phyloP scores from a whole-genome alignment of 805 yeast genomes.

The Saturnispora galanensis region DNA sequence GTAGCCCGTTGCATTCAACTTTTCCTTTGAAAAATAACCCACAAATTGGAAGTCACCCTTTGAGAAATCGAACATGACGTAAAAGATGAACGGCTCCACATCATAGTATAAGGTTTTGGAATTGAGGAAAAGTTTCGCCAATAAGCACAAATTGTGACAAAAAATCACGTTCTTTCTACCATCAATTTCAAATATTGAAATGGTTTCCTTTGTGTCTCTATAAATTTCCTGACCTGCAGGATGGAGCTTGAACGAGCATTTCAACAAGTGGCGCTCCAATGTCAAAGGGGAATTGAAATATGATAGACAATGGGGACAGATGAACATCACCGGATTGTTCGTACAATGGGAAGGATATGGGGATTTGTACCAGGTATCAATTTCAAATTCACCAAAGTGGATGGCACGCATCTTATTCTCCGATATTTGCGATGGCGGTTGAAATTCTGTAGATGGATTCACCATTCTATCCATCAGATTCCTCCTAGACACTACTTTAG shows the following conservation, averaged over 20 bases:
- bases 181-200: conserved; percentile 84
- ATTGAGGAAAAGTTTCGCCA: conserved; percentile 82
- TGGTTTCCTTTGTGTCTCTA: conserved; percentile 44
- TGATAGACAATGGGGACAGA: conserved; percentile 79
- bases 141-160: conserved; percentile 81
- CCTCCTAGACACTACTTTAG: conserved; percentile 30
- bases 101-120: conserved; percentile 90
- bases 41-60: conserved; percentile 58
- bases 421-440: conserved; percentile 1
- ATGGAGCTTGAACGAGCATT: conserved; percentile 52
- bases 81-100: conserved; percentile 91
- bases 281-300: conserved; percentile 65
- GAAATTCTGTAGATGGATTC: neutral
- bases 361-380: conserved; percentile 86
- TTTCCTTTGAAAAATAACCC: conserved; percentile 91
- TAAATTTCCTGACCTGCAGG: conserved; percentile 95
- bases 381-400: conserved; percentile 62
- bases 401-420: conserved; percentile 9
- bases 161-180: conserved; percentile 75
- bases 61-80: conserved; percentile 67
- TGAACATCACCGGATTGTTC: conserved; percentile 47
- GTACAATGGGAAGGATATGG: conserved; percentile 89
- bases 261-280: conserved; percentile 58
- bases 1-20: conserved; percentile 61
- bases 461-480: conserved; percentile 12